phyloP scores from a whole-genome alignment of 2,329 filamentous ascomycete genomes.

The Epichloe aotearoae region DNA sequence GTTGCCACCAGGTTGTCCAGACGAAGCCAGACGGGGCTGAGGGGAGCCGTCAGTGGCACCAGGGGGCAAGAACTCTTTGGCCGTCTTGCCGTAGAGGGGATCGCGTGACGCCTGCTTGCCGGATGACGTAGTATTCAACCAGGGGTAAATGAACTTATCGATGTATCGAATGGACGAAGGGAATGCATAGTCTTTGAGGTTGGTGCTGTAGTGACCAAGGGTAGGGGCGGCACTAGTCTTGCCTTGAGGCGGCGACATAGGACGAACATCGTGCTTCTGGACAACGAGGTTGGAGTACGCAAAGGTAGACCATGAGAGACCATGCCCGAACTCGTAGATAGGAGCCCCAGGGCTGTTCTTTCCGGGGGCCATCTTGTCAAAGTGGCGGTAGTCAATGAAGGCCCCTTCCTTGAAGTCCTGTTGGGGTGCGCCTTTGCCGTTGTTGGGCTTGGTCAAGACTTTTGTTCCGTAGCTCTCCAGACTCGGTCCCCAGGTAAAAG shows the following conservation, averaged over 20 bases:
- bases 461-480: constrained; percentile 55
- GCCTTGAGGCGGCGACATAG: constrained; percentile 48
- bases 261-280: constrained; percentile 30
- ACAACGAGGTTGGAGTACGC: constrained; percentile 56
- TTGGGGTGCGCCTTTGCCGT: constrained; percentile 53
- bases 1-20: constrained; percentile 50
- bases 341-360: constrained; percentile 33
- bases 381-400: constrained; percentile 59
- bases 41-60: constrained; percentile 40
- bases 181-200: constrained; percentile 54
- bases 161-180: constrained; percentile 42
- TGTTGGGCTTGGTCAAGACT: constrained; percentile 56
- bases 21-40: constrained; percentile 39
- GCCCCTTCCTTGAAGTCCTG: constrained; percentile 63
- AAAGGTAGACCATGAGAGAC: constrained; percentile 71
- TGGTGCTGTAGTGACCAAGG: constrained; percentile 49
- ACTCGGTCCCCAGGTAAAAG: constrained; percentile 66
- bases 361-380: constrained; percentile 44
- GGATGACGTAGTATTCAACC: constrained; percentile 52
- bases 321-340: constrained; percentile 70
- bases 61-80: constrained; percentile 46
- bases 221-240: constrained; percentile 48
- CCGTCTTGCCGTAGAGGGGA: constrained; percentile 44
- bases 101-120: constrained; percentile 41
- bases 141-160: constrained; percentile 54